Percentiles rank a stretch among this genome's conserved stretches.
Evolutionary conservation across 768 basidiomycete genomes (phyloP).

Genomic region (Artomyces pyxidatus): DNA sequence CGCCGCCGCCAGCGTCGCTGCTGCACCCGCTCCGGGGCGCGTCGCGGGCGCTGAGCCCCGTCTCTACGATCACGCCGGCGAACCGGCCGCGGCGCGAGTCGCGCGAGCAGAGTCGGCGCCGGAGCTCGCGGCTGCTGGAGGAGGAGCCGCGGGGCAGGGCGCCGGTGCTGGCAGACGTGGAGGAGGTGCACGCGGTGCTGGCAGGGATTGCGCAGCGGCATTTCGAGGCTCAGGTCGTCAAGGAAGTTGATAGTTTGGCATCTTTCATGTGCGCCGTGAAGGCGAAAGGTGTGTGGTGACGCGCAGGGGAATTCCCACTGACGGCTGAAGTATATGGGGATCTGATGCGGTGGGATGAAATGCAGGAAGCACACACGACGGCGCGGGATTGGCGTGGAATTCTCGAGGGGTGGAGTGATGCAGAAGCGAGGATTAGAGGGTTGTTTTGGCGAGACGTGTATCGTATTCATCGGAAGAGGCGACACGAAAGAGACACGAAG

Average conservation of each 20-base stretch:
- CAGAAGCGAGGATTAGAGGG: neutral
- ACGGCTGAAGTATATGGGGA: constrained; percentile 2
- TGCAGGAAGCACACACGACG: no score
- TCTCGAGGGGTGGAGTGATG: neutral
- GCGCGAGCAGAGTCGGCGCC: constrained; percentile 48
- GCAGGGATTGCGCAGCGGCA: constrained; percentile 68
- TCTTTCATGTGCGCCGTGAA: constrained; percentile 74
- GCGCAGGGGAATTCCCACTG: constrained; percentile 4
- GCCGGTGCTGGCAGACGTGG: constrained; percentile 63
- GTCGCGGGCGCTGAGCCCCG: constrained; percentile 46
- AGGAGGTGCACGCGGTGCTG: constrained; percentile 57
- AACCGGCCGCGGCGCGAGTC: constrained; percentile 68
- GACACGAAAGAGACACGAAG: no score
- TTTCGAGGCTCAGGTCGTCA: constrained; percentile 56
- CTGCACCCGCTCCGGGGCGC: constrained; percentile 38
- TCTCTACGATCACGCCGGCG: constrained; percentile 43
- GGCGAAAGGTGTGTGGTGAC: constrained; percentile 26
- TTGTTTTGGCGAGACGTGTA: no score
- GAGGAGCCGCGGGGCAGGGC: constrained; percentile 49
- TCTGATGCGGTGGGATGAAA: constrained; percentile 8
- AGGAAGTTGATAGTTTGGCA: constrained; percentile 77
- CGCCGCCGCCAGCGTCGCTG: constrained; percentile 59
- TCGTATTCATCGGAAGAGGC: no score
- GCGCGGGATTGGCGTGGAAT: neutral
- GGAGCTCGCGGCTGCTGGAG: constrained; percentile 68